Evolutionary conservation across 257 asterid species (phyloP), one percentile per base, ranked within the genome.

Genomic region (Gynochthodes officinalis): DNA sequence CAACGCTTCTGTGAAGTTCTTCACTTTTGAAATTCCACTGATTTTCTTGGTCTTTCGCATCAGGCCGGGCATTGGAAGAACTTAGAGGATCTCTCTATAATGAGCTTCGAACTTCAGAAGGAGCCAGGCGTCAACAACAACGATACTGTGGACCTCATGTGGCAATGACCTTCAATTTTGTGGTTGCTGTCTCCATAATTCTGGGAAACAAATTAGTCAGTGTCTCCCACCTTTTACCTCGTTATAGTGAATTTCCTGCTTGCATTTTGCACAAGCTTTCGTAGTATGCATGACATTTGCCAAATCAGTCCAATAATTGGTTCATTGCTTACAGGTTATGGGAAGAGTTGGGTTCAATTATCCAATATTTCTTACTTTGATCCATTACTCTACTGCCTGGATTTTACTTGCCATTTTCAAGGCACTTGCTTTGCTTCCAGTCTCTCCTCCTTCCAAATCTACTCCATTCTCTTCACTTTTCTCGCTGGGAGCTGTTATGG

Each of bases 21-120:
- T 46, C 12, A 40, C 43, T 58, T 11, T 50, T 7, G 43, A 53
- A 18, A 49, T 27, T 25, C 13, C 19, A 7, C 2, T 35, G 70
- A 11, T 71, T 46, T 14, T 21, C 30, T 48, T 71, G 60, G 64
- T 60, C 33, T 59, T 21, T 15, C 33, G 68, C 42, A 67, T 30
- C 79, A 93, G 97, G 90, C n/a, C 87, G 93, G 44, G 87, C 93
- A 15, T 52, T 93, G 90, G 98, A 93, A 84, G 98, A 89, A 66
- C 84, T 93, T 78, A 77, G 97, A 83, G 80, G 93, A 69, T 76
- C 93, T 19, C 82, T 89, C 18, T 88, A 84, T 44, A 89, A 86
- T 25, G 96, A 93, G 82, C 85, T 93, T 48, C 85, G 95, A 67
- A 87, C 91, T 7, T 83, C 96, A 11, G 98, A 90, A 68, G 95